Conservation (phyloP, 345 rosid genomes). For the Anacardium occidentale region DNA sequence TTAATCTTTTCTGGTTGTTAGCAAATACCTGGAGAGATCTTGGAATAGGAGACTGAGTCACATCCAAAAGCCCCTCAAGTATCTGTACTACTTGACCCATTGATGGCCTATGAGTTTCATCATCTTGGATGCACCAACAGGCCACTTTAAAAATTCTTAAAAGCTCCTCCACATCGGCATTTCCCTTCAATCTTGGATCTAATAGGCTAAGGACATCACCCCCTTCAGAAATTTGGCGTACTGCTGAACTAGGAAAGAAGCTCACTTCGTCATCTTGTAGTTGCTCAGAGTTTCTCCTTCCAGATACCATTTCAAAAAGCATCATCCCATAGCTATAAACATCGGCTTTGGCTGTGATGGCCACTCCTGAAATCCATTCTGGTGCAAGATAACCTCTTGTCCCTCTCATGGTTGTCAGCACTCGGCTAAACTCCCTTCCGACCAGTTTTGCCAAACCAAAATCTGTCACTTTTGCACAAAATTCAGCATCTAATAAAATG, state of each 20-base stretch:
- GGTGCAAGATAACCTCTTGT: conserved; percentile 88
- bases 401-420: conserved; percentile 84
- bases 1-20: conserved; percentile 31
- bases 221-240: conserved; percentile 39
- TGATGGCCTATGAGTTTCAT: conserved; percentile 61
- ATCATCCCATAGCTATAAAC: conserved; percentile 90
- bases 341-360: conserved; percentile 74
- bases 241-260: conserved; percentile 63
- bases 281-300: conserved; percentile 64
- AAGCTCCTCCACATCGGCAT: conserved; percentile 52
- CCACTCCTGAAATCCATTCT: conserved; percentile 85
- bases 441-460: conserved; percentile 81
- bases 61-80: conserved; percentile 65
- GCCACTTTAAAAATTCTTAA: conserved; percentile 59
- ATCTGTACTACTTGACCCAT: conserved; percentile 83
- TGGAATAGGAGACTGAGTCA: conserved; percentile 54
- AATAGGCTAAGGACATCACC: conserved; percentile 47
- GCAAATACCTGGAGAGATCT: conserved; percentile 52
- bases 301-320: conserved; percentile 69
- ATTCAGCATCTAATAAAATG: conserved; percentile 61
- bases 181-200: conserved; percentile 42
- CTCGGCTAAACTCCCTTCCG: conserved; percentile 75
- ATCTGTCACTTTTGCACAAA: conserved; percentile 77
- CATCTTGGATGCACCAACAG: conserved; percentile 85
- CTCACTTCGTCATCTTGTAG: conserved; percentile 39